Base-by-base conservation (phyloP, 495 filamentous ascomycete genomes). In the Aspergillus homomorphus region DNA sequence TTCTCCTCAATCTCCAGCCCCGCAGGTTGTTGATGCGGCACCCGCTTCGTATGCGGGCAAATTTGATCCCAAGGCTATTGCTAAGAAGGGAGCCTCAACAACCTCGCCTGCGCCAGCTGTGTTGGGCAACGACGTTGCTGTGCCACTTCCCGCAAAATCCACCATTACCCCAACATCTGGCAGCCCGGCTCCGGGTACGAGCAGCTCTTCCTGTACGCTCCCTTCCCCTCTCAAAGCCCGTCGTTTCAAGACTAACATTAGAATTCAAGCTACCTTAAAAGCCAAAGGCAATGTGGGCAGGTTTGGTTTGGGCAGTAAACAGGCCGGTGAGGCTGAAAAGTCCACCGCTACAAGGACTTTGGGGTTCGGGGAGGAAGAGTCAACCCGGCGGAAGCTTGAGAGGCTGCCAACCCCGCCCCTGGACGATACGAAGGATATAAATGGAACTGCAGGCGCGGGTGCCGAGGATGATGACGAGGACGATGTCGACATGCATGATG, bases 21-120 rank as follows among this genome's bases (percentile, higher is more conserved):
- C 74, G 4, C 73, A 67, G 18, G 63, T 66, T 45, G 72, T 69
- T 42, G 66, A 72, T 41, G 59, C 70, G 43, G 69, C 82, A 5
- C 77, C 84, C 4, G 69, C 78, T 21, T 74, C 83, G 6, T 91
- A 89, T 64, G 76, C 84, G 26, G 89, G 90, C 54, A 96, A 95
- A 69, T 96, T 95, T 61, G 89, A 96, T 62, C 90, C 89, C 0
- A 95, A 95, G 68, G 87, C 88, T 0, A 92, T 94, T 55, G 88
- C 83, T 0, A 92, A 89, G 69, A 89, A 86, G 67, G 80, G 84
- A 15, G 79, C 80, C 58, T 72, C 78, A 56, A 67, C 78, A 56
- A 66, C 72, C 45, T 66, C 78, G 41, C 60, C 69, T 53, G 65
- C 71, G 49, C 65, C 73, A 10, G 71, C 76, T 66, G 77, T 85